These are phyloP conservation scores for Volvox reticuliferus DNA, from an alignment of 139 green algal genomes.

Conservation along the genomic window DNA sequence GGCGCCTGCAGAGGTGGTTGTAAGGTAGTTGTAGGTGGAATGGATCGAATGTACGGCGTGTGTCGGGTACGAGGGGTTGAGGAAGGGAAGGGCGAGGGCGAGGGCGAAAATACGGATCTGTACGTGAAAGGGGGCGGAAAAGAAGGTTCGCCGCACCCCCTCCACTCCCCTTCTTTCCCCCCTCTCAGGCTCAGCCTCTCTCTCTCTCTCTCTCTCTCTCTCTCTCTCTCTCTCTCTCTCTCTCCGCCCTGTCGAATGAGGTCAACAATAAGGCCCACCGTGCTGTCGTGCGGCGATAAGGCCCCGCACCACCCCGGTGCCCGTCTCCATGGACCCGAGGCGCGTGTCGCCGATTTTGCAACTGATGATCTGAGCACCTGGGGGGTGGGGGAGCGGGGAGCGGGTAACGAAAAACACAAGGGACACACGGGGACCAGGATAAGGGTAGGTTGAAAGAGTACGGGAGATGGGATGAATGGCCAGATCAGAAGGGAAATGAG, in stretches of 20 bases:
- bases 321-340: conserved; percentile 90
- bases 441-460: not conserved
- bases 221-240: not conserved
- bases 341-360: conserved; percentile 95
- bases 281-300: conserved; percentile 74
- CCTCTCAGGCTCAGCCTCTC: not conserved
- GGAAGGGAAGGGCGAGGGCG: not conserved
- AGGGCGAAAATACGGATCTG: not conserved
- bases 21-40: not conserved
- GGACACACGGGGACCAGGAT: not conserved
- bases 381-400: not conserved
- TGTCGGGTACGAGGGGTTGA: not conserved
- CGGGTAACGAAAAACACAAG: too few relatives aligned
- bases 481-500: too few relatives aligned
- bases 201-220: not conserved
- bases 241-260: not conserved
- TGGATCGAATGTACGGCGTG: too few relatives aligned
- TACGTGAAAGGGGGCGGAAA: not conserved
- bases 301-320: conserved; percentile 78
- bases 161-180: not conserved
- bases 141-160: not conserved
- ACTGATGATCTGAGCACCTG: conserved; percentile 90
- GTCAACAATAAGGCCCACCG: not conserved
- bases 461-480: not conserved
- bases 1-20: conserved; percentile 42